Percentiles rank a stretch among this genome's conserved stretches.
phyloP scores from a whole-genome alignment of 2,329 filamentous ascomycete genomes.

The Venturia pyrina region DNA sequence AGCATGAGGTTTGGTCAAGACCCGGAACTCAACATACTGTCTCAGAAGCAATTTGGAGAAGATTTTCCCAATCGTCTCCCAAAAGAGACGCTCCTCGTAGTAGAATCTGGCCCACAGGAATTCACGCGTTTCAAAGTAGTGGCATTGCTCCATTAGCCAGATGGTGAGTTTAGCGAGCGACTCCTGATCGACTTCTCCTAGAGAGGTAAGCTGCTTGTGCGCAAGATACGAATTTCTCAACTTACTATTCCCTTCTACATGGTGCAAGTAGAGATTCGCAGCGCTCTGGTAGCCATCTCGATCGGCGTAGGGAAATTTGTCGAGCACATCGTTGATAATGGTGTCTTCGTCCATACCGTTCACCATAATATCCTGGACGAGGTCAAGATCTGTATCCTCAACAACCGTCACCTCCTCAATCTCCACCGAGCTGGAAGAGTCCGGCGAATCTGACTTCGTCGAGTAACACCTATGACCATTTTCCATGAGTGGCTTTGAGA shows the following conservation, averaged over 20 bases:
- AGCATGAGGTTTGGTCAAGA: background rate
- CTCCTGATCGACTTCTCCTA: background rate
- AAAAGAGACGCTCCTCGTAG: slow-evolving; percentile 8
- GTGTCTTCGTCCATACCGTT: slow-evolving; percentile 14
- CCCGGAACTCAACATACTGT: background rate
- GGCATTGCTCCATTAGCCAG: slow-evolving; percentile 9
- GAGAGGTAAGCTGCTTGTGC: background rate
- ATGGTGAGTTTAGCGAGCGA: background rate
- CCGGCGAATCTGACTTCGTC: slow-evolving; percentile 14
- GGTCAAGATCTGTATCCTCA: slow-evolving; percentile 18
- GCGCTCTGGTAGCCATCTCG: slow-evolving; percentile 8
- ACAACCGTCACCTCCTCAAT: slow-evolving; percentile 18
- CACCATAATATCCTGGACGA: slow-evolving; percentile 13
- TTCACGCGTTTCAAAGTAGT: background rate
- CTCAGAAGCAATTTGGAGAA: slow-evolving; percentile 7
- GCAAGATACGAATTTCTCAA: background rate
- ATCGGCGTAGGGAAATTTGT: slow-evolving; percentile 22
- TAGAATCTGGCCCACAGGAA: slow-evolving; percentile 9
- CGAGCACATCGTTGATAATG: slow-evolving; percentile 21
- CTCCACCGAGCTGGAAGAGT: slow-evolving; percentile 29
- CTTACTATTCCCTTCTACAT: slow-evolving; percentile 3
- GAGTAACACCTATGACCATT: background rate
- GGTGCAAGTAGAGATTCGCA: background rate
- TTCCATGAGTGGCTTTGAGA: background rate
- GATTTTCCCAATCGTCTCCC: slow-evolving; percentile 10